Conservation (phyloP, 2,329 filamentous ascomycete genomes). For the Magnaporthales sp. region DNA sequence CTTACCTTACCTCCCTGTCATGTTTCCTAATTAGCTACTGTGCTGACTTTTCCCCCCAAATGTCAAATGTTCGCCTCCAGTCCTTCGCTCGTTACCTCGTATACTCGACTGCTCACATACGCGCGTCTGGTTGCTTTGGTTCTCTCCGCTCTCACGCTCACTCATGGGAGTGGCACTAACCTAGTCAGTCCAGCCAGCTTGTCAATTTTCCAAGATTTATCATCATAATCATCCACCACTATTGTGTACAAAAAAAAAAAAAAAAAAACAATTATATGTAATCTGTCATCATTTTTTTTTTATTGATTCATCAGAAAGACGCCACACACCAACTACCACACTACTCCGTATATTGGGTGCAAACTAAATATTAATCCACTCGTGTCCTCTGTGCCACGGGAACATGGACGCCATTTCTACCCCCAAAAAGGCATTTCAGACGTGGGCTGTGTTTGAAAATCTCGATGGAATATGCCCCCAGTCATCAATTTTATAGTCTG, state of each 20-base stretch:
- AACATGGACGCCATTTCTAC: neutral
- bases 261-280: neutral
- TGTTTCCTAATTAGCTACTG: neutral
- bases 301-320: neutral
- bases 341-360: neutral
- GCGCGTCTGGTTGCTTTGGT: neutral
- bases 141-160: neutral
- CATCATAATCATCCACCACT: neutral
- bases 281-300: neutral
- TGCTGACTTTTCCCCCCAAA: neutral
- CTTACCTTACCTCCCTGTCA: neutral
- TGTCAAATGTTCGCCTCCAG: neutral
- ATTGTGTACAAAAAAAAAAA: neutral
- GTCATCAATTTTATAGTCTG: slow-evolving; percentile 1
- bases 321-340: neutral
- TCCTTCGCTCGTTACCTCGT: neutral
- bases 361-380: neutral
- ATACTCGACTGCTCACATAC: neutral
- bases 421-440: neutral
- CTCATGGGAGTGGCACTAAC: neutral
- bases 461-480: neutral
- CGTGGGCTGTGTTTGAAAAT: neutral
- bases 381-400: neutral
- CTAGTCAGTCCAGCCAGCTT: neutral
- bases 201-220: neutral